A percentile compares a stretch with the other conserved stretches of the same genome.
Evolutionary conservation across 2,329 filamentous ascomycete genomes (phyloP).

Genomic region (Nectriaceae sp.): DNA sequence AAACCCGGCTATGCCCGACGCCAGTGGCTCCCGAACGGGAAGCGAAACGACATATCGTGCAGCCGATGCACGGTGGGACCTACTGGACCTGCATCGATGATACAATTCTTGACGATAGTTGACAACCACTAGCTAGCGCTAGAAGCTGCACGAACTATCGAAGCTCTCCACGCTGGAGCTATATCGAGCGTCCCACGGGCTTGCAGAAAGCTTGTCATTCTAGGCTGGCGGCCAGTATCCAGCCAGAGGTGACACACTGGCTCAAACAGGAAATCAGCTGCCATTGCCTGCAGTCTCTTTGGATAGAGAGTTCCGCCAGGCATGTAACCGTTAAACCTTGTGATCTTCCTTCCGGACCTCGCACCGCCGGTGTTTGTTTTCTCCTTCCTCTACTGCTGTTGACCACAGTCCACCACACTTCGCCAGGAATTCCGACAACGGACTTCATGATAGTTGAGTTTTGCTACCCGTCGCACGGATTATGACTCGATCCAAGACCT

Average conservation of each 20-base stretch:
- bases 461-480: slow-evolving; percentile 5
- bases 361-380: slow-evolving; percentile 9
- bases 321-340: slow-evolving; percentile 2
- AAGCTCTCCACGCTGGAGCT: too few species aligned
- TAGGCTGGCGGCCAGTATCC: slow-evolving; percentile 13
- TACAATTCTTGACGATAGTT: not conserved
- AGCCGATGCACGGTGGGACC: slow-evolving; percentile 20
- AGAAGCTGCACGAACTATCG: not conserved
- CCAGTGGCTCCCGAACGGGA: slow-evolving; percentile 30
- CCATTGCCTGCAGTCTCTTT: slow-evolving; percentile 14
- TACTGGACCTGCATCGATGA: slow-evolving; percentile 27
- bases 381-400: slow-evolving; percentile 14
- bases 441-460: slow-evolving; percentile 22
- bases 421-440: slow-evolving; percentile 18
- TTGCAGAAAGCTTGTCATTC: slow-evolving; percentile 27
- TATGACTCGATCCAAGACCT: slow-evolving; percentile 18
- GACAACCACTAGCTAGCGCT: not conserved
- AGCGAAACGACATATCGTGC: slow-evolving; percentile 35
- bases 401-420: slow-evolving; percentile 22
- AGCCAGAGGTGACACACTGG: slow-evolving; percentile 24
- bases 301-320: slow-evolving; percentile 9
- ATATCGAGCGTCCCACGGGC: too few species aligned
- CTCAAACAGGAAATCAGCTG: slow-evolving; percentile 32
- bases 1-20: slow-evolving; percentile 24
- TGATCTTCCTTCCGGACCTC: slow-evolving; percentile 12